Percentiles rank a stretch among this genome's conserved stretches.
phyloP scores from a whole-genome alignment of 2,329 filamentous ascomycete species.

The Sporothrix protearum region DNA sequence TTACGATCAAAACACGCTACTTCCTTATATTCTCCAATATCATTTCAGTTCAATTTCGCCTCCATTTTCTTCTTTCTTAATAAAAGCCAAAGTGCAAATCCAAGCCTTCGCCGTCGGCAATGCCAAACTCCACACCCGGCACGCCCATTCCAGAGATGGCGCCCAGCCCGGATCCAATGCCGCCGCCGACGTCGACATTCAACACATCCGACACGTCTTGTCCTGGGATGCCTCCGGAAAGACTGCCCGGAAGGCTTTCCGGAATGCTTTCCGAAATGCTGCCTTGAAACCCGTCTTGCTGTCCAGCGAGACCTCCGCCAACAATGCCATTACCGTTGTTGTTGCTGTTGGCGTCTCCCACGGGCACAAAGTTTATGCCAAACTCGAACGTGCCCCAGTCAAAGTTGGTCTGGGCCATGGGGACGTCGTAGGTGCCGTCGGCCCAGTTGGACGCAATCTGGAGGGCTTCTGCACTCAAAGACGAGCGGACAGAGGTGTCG shows the following conservation, averaged over 20 bases:
- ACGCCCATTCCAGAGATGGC: neutral
- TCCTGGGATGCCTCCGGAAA: neutral
- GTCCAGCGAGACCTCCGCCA: neutral
- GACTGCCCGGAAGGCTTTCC: neutral
- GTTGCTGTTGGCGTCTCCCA: neutral
- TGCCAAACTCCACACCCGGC: conserved; percentile 1
- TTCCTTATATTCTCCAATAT: neutral
- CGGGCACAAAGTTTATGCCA: neutral
- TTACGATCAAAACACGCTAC: neutral
- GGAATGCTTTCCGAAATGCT: neutral
- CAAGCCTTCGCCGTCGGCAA: conserved; percentile 1
- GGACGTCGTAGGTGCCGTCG: conserved; percentile 18
- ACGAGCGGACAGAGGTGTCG: neutral
- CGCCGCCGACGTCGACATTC: neutral
- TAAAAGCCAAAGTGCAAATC: conserved; percentile 8
- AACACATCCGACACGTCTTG: neutral
- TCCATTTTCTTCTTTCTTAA: neutral
- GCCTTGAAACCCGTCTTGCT: neutral
- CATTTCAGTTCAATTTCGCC: neutral
- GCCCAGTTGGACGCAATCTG: conserved; percentile 15
- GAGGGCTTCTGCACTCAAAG: neutral
- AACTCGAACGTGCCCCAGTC: conserved; percentile 15
- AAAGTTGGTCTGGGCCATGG: conserved; percentile 15
- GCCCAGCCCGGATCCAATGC: neutral
- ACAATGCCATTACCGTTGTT: neutral